A percentile compares a stretch with the other conserved stretches of the same genome.
These are phyloP conservation scores for Sphagnum fallax DNA, from an alignment of 228 moss, liverwort and hornwort species.

Conservation along the genomic window DNA sequence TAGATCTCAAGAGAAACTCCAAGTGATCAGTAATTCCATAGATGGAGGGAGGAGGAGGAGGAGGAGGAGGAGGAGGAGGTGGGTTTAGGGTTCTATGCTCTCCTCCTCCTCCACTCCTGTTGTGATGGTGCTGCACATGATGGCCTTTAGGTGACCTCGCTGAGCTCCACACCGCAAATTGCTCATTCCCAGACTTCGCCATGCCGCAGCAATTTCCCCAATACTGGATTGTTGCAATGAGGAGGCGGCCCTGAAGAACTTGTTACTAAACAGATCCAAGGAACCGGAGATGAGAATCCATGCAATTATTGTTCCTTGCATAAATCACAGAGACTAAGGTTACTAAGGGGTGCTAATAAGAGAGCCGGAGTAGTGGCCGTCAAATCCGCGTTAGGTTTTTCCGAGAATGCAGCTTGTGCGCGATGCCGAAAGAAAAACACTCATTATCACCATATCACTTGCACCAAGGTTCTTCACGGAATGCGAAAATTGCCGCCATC, in stretches of 20 bases:
- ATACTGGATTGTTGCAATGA: background rate
- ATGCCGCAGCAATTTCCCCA: conserved; percentile 29
- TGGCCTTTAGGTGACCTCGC: conserved; percentile 86
- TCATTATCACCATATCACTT: conserved; percentile 62
- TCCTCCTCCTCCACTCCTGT: conserved; percentile 60
- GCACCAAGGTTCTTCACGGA: conserved; percentile 52
- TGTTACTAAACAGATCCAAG: conserved; percentile 87
- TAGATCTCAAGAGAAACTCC: conserved; percentile 78
- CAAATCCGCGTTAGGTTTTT: conserved; percentile 51
- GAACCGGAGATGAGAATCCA: conserved; percentile 86
- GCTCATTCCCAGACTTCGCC: conserved; percentile 80
- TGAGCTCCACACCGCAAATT: conserved; percentile 77
- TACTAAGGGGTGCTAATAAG: conserved; percentile 64
- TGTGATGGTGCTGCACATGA: conserved; percentile 64
- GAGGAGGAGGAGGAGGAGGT: too few species aligned
- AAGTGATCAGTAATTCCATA: conserved; percentile 85
- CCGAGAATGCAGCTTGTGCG: conserved; percentile 68
- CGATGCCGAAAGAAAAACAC: conserved; percentile 26
- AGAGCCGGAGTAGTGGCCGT: conserved; percentile 40
- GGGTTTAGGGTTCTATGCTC: conserved; percentile 11
- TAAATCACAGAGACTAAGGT: conserved; percentile 77
- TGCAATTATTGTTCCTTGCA: conserved; percentile 79
- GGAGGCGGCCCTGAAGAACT: conserved; percentile 29
- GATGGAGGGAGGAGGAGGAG: conserved; percentile 34
- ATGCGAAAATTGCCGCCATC: conserved; percentile 70